Percentiles rank a stretch among this genome's conserved stretches.
Evolutionary conservation across 768 basidiomycete genomes (phyloP).

Genomic region (Boletus subcaerulescens): DNA sequence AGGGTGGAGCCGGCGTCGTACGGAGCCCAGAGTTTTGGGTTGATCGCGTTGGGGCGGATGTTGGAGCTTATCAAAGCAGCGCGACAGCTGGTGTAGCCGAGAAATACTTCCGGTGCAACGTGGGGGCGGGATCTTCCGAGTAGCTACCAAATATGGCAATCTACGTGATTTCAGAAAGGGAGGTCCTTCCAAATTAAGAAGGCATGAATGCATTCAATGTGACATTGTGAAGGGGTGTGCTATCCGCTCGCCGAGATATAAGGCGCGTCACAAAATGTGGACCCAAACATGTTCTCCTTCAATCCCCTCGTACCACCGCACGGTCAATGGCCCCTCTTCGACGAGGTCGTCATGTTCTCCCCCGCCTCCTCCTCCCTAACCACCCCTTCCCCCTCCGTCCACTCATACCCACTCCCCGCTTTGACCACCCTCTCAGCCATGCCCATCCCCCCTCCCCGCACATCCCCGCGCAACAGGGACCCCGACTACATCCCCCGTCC

Average conservation of each 20-base stretch:
- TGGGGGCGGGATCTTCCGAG: slow-evolving; percentile 24
- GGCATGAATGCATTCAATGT: slow-evolving; percentile 19
- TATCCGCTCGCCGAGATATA: slow-evolving; percentile 20
- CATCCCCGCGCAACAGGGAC: slow-evolving; percentile 29
- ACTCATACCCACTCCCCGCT: neutral
- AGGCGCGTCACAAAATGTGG: slow-evolving; percentile 18
- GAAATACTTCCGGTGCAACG: slow-evolving; percentile 14
- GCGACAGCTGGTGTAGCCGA: neutral
- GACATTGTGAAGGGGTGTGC: slow-evolving; percentile 21
- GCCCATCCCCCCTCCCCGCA: slow-evolving; percentile 30
- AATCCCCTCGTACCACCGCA: slow-evolving; percentile 14
- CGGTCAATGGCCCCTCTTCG: slow-evolving; percentile 26
- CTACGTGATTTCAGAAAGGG: slow-evolving; percentile 32
- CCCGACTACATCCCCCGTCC: slow-evolving; percentile 42
- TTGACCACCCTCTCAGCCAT: slow-evolving; percentile 26
- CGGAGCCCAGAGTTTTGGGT: slow-evolving; percentile 45
- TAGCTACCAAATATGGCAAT: slow-evolving; percentile 2
- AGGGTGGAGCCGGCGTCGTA: slow-evolving; percentile 26
- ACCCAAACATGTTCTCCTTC: slow-evolving; percentile 21
- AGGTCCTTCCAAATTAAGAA: slow-evolving; percentile 10
- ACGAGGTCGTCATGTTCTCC: slow-evolving; percentile 12
- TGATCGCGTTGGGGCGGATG: slow-evolving; percentile 42
- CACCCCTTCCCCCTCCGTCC: slow-evolving; percentile 8
- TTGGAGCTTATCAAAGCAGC: slow-evolving; percentile 38
- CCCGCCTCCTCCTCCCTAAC: slow-evolving; percentile 7